phyloP scores from a whole-genome alignment of 306 rosid genomes.

The Dryas drummondii region DNA sequence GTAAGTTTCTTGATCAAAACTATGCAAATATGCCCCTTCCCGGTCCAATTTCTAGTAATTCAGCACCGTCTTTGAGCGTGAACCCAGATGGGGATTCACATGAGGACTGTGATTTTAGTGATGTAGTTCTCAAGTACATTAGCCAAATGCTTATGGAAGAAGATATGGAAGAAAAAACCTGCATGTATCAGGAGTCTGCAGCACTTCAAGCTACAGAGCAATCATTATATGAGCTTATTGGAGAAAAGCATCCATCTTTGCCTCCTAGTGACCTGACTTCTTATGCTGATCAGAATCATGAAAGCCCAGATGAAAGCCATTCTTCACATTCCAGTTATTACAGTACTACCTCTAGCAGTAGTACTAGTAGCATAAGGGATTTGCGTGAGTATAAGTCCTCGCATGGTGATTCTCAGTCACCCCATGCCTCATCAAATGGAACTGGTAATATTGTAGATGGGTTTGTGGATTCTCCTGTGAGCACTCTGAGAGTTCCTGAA shows the following conservation, averaged over 20 bases:
- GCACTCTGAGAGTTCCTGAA: slow-evolving; percentile 31
- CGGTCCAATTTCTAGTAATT: slow-evolving; percentile 9
- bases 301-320: slow-evolving; percentile 11
- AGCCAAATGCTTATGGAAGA: slow-evolving; percentile 44
- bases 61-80: background rate
- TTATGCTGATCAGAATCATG: slow-evolving; percentile 22
- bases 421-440: slow-evolving; percentile 21
- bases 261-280: slow-evolving; percentile 5
- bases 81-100: slow-evolving; percentile 13
- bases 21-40: slow-evolving; percentile 16
- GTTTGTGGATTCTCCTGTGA: slow-evolving; percentile 31
- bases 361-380: slow-evolving; percentile 14
- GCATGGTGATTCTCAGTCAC: slow-evolving; percentile 19
- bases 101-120: slow-evolving; percentile 40
- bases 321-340: slow-evolving; percentile 1
- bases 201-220: slow-evolving; percentile 34
- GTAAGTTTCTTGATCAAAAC: slow-evolving; percentile 17
- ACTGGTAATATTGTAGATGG: slow-evolving; percentile 26
- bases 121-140: slow-evolving; percentile 39
- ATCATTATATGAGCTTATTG: slow-evolving; percentile 33
- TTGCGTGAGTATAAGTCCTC: slow-evolving; percentile 8
- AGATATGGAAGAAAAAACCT: slow-evolving; percentile 39
- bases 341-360: slow-evolving; percentile 4
- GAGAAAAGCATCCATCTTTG: slow-evolving; percentile 10
- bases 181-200: slow-evolving; percentile 42